Evolutionary conservation across 805 yeast species (phyloP).

Genomic region (Candida anglica): DNA sequence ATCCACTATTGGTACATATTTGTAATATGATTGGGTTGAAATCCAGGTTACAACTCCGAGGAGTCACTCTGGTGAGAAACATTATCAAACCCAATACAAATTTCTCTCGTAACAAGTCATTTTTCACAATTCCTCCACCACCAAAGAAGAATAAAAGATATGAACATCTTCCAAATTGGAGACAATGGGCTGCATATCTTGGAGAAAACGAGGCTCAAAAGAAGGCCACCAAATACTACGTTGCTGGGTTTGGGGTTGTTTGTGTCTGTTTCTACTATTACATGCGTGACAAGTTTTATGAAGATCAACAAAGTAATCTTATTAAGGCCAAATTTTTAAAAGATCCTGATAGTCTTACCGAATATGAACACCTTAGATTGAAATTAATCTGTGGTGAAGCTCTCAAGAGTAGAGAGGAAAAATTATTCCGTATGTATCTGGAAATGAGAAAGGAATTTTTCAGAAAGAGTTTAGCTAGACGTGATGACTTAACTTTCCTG

Average conservation of each 20-base stretch:
- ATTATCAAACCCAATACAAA: no score
- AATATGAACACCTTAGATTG: conserved; percentile 60
- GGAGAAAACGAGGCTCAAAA: conserved; percentile 56
- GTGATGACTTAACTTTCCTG: conserved; percentile 24
- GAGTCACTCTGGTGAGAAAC: no score
- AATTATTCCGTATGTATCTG: conserved; percentile 57
- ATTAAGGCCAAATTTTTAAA: conserved; percentile 33
- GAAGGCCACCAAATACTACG: conserved; percentile 58
- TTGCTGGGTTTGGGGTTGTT: conserved; percentile 56
- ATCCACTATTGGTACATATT: no score
- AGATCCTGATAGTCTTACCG: conserved; percentile 43
- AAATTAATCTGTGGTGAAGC: conserved; percentile 56
- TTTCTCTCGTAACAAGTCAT: no score
- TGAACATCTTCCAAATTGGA: conserved; percentile 14
- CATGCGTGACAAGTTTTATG: conserved; percentile 61
- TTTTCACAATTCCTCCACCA: no score
- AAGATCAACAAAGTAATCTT: conserved; percentile 55
- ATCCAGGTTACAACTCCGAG: no score
- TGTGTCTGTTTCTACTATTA: conserved; percentile 57
- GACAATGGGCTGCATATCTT: conserved; percentile 37
- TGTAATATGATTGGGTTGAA: no score
- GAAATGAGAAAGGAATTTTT: conserved; percentile 44
- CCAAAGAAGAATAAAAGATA: no score
- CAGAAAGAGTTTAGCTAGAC: conserved; percentile 31
- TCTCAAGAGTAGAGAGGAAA: conserved; percentile 60